Percentiles rank a stretch among this genome's conserved stretches.
Conservation (phyloP, 2,329 filamentous ascomycete genomes). For the Tolypocladium ophioglossoides region DNA sequence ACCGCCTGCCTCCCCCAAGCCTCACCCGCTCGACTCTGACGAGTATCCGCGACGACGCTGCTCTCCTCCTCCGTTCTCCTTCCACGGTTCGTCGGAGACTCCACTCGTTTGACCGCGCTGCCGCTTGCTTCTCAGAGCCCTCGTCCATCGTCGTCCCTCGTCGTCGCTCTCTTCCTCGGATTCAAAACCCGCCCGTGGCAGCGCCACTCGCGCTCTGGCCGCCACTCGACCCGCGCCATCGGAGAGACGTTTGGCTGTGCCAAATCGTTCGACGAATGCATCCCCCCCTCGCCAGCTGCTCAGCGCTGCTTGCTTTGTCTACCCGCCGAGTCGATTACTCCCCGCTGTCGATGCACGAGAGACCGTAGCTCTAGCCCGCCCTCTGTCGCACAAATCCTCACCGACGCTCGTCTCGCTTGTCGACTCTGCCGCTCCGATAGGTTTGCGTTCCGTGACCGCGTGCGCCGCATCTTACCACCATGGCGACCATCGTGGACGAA, state of each 20-base stretch:
- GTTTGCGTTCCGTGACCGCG: background rate
- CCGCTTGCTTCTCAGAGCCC: background rate
- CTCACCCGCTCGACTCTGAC: background rate
- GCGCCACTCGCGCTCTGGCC: constrained; percentile 1
- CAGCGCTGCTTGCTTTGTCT: background rate
- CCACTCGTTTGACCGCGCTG: background rate
- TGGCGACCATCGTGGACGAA: constrained; percentile 45
- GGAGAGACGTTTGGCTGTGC: background rate
- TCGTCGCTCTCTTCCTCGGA: background rate
- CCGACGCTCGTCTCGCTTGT: background rate
- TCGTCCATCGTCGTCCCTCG: background rate
- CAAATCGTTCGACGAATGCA: background rate
- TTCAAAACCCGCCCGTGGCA: background rate
- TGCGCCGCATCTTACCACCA: constrained; percentile 14
- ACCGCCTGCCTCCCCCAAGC: background rate
- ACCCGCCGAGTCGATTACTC: background rate
- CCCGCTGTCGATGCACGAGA: background rate
- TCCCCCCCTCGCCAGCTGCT: background rate
- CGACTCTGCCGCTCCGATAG: background rate
- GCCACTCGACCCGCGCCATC: background rate
- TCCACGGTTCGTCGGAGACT: background rate
- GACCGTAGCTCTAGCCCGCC: background rate
- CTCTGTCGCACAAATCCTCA: background rate
- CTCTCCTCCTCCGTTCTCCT: background rate
- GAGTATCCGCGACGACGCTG: background rate